Percentiles rank a stretch among this genome's conserved stretches.
Evolutionary conservation across 169 alveolate genomes (phyloP).

Genomic region (Eimeria maxima): DNA sequence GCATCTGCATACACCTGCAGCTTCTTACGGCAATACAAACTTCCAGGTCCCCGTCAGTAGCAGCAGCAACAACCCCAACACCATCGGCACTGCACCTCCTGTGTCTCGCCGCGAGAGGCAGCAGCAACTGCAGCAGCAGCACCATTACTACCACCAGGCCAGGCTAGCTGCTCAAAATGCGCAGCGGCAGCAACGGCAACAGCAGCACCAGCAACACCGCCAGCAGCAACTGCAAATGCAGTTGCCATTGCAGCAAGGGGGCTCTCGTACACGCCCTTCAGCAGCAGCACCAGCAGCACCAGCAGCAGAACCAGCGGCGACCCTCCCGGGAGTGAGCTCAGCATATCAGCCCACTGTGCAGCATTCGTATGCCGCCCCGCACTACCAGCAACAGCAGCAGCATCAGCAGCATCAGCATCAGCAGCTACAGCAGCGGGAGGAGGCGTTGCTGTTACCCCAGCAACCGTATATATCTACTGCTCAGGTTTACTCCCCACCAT

Average conservation of each 20-base stretch:
- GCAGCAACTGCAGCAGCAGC: slow-evolving; percentile 67
- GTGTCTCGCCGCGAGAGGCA: slow-evolving; percentile 54
- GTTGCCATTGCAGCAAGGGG: neutral
- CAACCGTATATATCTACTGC: too few relatives aligned
- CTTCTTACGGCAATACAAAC: neutral
- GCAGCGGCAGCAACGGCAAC: neutral
- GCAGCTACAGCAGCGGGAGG: neutral
- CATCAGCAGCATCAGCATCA: too few relatives aligned
- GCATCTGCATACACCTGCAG: neutral
- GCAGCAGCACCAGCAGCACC: neutral
- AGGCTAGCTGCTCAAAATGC: neutral
- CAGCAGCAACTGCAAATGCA: neutral
- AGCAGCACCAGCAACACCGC: neutral
- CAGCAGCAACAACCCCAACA: slow-evolving; percentile 27
- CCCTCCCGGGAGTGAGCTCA: too few relatives aligned
- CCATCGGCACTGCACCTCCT: neutral
- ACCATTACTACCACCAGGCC: neutral
- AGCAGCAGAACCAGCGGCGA: neutral
- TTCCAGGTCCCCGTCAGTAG: neutral
- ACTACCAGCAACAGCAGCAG: neutral
- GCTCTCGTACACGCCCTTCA: neutral
- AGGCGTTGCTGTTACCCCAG: neutral
- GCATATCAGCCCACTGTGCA: too few relatives aligned
- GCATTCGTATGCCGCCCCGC: too few relatives aligned
- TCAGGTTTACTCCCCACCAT: too few relatives aligned